Evolutionary conservation across 176 grass and related monocot species (phyloP), one percentile per base, ranked within the genome.

Genomic region (Pontederia crassipes): DNA sequence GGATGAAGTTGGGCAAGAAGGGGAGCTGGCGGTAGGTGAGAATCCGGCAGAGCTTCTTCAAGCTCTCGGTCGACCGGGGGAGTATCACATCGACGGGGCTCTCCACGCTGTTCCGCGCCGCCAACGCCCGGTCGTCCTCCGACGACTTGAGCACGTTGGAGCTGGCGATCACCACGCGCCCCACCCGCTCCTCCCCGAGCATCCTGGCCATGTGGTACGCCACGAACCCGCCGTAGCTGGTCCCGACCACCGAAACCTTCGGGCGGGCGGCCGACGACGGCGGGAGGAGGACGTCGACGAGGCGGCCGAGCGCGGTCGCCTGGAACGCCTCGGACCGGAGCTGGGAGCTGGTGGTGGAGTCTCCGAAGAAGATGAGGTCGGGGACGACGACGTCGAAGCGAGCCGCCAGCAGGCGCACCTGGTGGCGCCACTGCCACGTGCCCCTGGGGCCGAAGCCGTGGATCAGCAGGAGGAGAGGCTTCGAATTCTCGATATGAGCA

Each of bases 151-250:
- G 82, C 64, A 95, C 48, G 61, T 95, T 82, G 26, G 90, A 89
- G 80, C 86, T 95, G 17, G 90, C 90, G 73, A 86, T 84, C 18
- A 89, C 90, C 52, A 95, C 80, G 17, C 73, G 69, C 1, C 46
- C 75, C 55, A 95, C 72, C 10, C 49, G 59, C 2, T 0, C 71
- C 12, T 69, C 46, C 17, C 90, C 90, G 40, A 95, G 72, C 64
- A 56, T 45, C 51, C 83, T 17, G 6, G 86, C 77, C 64, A 95
- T 16, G 67, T 89, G 85, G 82, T 95, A 95, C 58, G 82, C 80
- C 28, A 89, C 85, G 74, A 89, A 95, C 3, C 90, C 90, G 4
- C 90, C 90, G 79, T 95, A 95, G 85, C 85, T 95, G 11, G 89
- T 95, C 47, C 89, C 89, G 9, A 55, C 82, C 53, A 86, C 76